These are phyloP conservation scores for Chenopodium suecicum DNA, from an alignment of 148 eudicot species.

Conservation along the genomic window DNA sequence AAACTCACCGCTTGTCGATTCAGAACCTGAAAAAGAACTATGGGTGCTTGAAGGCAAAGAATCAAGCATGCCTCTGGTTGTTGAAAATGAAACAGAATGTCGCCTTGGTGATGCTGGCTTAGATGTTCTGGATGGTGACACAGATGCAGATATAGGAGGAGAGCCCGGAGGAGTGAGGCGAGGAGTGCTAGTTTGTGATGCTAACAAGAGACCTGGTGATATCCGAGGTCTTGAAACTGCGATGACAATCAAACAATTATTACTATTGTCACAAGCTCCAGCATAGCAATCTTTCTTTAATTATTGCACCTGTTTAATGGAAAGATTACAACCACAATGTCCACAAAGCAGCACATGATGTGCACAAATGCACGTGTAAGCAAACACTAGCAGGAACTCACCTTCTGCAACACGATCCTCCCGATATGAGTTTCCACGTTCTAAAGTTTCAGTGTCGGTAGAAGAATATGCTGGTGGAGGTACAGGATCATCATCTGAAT, in stretches of 20 bases:
- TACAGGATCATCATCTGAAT: slow-evolving; percentile 51
- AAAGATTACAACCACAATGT: neutral
- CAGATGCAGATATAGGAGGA: slow-evolving; percentile 77
- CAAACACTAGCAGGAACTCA: slow-evolving; percentile 7
- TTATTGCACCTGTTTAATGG: neutral
- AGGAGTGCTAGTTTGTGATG: slow-evolving; percentile 81
- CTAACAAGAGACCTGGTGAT: slow-evolving; percentile 66
- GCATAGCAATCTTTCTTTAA: neutral
- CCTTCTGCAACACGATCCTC: slow-evolving; percentile 62
- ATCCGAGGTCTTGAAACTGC: slow-evolving; percentile 69
- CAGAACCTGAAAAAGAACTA: slow-evolving; percentile 61
- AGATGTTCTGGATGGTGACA: slow-evolving; percentile 67
- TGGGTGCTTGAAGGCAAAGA: slow-evolving; percentile 55
- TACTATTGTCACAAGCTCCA: neutral
- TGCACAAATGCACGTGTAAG: neutral
- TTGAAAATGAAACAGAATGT: slow-evolving; percentile 70
- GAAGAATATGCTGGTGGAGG: slow-evolving; percentile 50
- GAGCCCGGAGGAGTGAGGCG: slow-evolving; percentile 90
- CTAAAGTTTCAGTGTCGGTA: slow-evolving; percentile 49
- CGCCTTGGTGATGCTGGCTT: slow-evolving; percentile 82
- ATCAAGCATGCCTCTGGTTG: slow-evolving; percentile 62
- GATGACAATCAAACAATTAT: neutral
- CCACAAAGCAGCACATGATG: neutral
- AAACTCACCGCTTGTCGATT: slow-evolving; percentile 48
- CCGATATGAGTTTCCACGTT: slow-evolving; percentile 42